Conservation (phyloP, 139 green algal species). For the Choricystis sp. region DNA sequence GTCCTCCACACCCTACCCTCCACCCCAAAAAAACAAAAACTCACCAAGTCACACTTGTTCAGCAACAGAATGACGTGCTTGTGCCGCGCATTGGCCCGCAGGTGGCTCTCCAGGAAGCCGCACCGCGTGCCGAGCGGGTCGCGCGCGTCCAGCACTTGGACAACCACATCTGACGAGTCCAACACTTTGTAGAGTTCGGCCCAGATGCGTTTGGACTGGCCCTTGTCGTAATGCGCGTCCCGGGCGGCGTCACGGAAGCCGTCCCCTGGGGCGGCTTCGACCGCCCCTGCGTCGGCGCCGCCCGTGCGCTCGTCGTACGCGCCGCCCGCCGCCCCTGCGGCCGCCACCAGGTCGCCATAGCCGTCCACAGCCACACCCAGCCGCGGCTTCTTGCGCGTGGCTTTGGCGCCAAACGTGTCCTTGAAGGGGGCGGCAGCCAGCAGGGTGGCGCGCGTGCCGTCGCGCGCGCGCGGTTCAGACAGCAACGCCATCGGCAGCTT, state of each 20-base stretch:
- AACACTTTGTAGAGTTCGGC: slow-evolving; percentile 97
- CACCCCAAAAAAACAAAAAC: background rate
- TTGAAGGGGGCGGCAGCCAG: slow-evolving; percentile 68
- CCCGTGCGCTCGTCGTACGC: background rate
- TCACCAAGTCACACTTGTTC: slow-evolving; percentile 93
- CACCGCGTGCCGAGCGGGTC: slow-evolving; percentile 92
- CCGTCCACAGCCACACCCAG: slow-evolving; percentile 45
- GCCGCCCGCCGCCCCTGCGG: slow-evolving; percentile 6
- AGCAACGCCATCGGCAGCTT: slow-evolving; percentile 88
- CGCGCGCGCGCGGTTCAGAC: slow-evolving; percentile 51
- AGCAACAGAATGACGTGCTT: slow-evolving; percentile 97
- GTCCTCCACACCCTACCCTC: too few relatives aligned
- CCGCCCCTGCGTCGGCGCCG: background rate
- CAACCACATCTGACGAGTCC: slow-evolving; percentile 9
- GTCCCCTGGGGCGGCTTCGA: slow-evolving; percentile 2
- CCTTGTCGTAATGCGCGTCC: slow-evolving; percentile 78
- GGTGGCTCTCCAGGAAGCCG: slow-evolving; percentile 78
- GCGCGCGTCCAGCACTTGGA: slow-evolving; percentile 86
- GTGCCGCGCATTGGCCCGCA: slow-evolving; percentile 76
- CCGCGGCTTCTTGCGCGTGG: slow-evolving; percentile 67
- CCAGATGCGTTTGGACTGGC: slow-evolving; percentile 95
- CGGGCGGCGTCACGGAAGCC: slow-evolving; percentile 11
- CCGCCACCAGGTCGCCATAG: slow-evolving; percentile 43
- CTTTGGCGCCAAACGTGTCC: slow-evolving; percentile 64
- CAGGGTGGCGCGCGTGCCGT: slow-evolving; percentile 41